These are phyloP conservation scores for Paraphoma sp. DNA, from an alignment of 2,329 filamentous ascomycete species.

Conservation along the genomic window DNA sequence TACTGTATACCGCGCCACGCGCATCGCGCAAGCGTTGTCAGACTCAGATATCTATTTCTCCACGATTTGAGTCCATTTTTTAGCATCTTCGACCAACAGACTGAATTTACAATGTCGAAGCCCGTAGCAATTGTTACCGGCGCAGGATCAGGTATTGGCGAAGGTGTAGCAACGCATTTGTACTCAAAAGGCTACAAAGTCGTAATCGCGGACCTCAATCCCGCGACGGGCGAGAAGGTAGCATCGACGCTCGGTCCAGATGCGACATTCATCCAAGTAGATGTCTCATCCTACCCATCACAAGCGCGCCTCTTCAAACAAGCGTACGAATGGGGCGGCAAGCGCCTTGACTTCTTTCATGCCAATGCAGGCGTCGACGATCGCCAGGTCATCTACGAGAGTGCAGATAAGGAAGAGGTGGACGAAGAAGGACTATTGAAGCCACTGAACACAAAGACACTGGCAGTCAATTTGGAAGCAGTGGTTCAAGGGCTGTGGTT, in stretches of 20 bases:
- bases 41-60: background rate
- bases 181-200: conserved; percentile 49
- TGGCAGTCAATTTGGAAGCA: conserved; percentile 51
- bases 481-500: conserved; percentile 53
- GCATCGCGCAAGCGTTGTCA: background rate
- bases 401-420: conserved; percentile 32
- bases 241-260: conserved; percentile 33
- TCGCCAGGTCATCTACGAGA: conserved; percentile 46
- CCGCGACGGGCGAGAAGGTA: conserved; percentile 31
- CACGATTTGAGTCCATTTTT: background rate
- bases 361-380: conserved; percentile 54
- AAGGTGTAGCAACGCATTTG: conserved; percentile 52
- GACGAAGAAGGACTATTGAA: conserved; percentile 46
- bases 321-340: conserved; percentile 52
- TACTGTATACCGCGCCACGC: background rate
- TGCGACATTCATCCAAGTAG: conserved; percentile 46
- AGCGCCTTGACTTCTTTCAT: conserved; percentile 51
- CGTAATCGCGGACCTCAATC: conserved; percentile 54
- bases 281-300: conserved; percentile 50
- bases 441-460: conserved; percentile 46
- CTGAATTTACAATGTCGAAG: conserved; percentile 36
- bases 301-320: conserved; percentile 50
- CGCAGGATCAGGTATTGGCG: conserved; percentile 54
- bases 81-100: background rate
- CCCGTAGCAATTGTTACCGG: conserved; percentile 55